phyloP scores from a whole-genome alignment of 768 basidiomycete genomes.

The Cytidiella melzeri region DNA sequence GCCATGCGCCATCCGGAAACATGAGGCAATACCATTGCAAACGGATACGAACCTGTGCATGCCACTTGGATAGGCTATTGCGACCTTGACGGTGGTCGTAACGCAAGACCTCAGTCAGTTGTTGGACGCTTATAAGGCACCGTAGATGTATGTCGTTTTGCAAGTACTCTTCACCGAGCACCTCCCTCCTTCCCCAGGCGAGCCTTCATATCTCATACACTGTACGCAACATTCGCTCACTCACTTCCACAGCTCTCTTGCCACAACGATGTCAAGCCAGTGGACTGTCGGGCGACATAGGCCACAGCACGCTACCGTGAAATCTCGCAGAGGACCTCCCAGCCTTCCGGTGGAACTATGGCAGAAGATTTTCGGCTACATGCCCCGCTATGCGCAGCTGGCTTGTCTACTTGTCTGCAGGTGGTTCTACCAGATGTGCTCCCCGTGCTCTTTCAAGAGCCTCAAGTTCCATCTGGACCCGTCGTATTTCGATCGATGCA shows the following conservation, averaged over 20 bases:
- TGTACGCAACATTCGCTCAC: neutral
- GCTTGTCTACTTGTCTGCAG: neutral
- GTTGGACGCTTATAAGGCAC: neutral
- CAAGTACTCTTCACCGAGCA: neutral
- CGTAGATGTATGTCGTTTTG: neutral
- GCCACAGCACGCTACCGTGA: neutral
- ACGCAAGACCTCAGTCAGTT: neutral
- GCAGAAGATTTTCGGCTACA: neutral
- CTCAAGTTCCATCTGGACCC: conserved; percentile 1
- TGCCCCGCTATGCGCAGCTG: neutral
- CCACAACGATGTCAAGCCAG: neutral
- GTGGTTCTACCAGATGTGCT: neutral
- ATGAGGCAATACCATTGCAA: neutral
- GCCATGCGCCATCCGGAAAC: neutral
- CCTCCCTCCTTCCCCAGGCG: neutral
- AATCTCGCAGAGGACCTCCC: neutral
- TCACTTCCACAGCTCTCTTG: neutral
- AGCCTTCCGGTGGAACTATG: conserved; percentile 3
- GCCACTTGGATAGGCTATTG: neutral
- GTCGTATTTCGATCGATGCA: neutral
- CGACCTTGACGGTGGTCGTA: neutral
- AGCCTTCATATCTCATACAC: neutral
- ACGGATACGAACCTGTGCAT: neutral
- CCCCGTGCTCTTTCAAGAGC: neutral
- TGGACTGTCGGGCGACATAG: neutral